phyloP scores from a whole-genome alignment of 177 flowering plant genomes.

The Tripterygium wilfordii region DNA sequence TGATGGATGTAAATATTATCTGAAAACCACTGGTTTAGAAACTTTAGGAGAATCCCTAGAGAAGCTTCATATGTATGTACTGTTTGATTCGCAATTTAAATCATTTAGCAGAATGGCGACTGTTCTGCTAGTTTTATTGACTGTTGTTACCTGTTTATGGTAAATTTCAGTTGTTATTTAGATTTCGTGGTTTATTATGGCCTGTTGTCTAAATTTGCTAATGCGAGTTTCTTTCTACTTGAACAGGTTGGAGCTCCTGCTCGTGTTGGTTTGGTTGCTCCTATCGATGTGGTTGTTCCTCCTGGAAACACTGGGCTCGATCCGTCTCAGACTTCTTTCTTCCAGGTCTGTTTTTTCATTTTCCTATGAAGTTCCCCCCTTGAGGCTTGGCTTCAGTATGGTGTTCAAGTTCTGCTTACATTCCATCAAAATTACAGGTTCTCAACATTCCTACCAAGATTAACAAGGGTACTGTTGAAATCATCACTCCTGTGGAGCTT shows the following conservation, averaged over 20 bases:
- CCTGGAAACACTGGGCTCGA: conserved; percentile 79
- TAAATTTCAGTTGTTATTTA: too few relatives aligned
- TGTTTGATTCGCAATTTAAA: too few relatives aligned
- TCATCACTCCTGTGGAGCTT: conserved; percentile 68
- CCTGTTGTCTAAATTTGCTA: too few relatives aligned
- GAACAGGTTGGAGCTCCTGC: conserved; percentile 80
- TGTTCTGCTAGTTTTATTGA: too few relatives aligned
- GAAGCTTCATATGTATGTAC: too few relatives aligned
- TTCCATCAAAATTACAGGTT: conserved; percentile 24
- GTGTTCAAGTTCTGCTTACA: neutral
- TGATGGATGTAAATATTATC: too few relatives aligned
- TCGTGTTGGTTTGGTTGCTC: conserved; percentile 81
- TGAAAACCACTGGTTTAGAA: too few relatives aligned
- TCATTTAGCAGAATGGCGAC: too few relatives aligned
- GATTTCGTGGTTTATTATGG: too few relatives aligned
- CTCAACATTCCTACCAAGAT: conserved; percentile 75
- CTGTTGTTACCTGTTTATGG: too few relatives aligned
- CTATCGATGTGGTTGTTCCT: conserved; percentile 77
- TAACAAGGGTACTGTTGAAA: conserved; percentile 91
- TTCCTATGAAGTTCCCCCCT: neutral
- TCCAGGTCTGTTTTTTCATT: conserved; percentile 37
- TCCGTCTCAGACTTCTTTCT: conserved; percentile 78
- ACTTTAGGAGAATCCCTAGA: too few relatives aligned
- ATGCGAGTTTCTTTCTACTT: neutral
- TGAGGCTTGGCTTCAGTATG: neutral